Percentiles rank a stretch among this genome's conserved stretches.
phyloP scores from a whole-genome alignment of 2,329 filamentous ascomycete genomes.

The Penicillium brasilianum region DNA sequence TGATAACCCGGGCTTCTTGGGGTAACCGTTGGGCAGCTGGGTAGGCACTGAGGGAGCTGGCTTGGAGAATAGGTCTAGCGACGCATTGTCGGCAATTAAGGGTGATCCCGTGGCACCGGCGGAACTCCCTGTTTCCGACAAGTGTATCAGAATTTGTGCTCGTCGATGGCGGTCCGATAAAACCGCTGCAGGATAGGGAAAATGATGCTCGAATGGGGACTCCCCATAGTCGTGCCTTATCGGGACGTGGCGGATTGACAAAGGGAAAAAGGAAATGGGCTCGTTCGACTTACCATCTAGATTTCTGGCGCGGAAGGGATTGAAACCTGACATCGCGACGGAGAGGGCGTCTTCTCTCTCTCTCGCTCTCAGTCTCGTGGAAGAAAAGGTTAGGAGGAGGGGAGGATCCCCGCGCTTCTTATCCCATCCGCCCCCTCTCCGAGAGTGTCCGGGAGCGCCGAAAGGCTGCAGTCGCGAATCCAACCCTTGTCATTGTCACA shows the following conservation, averaged over 20 bases:
- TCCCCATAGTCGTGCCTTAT: conserved; percentile 18
- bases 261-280: conserved; percentile 5
- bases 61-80: conserved; percentile 15
- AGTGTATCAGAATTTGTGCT: conserved; percentile 13
- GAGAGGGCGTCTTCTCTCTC: conserved; percentile 18
- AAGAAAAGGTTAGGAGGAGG: conserved; percentile 25
- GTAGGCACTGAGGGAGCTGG: conserved; percentile 26
- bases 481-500: neutral
- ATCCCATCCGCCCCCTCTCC: conserved; percentile 25
- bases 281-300: conserved; percentile 36
- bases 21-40: conserved; percentile 25
- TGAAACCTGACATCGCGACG: conserved; percentile 54
- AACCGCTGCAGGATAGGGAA: neutral
- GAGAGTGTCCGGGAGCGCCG: conserved; percentile 29
- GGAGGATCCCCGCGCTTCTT: conserved; percentile 29
- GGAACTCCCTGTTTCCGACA: conserved; percentile 19
- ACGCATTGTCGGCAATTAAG: conserved; percentile 11
- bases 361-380: conserved; percentile 15
- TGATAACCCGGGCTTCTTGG: conserved; percentile 29
- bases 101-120: conserved; percentile 12
- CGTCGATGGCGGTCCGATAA: neutral
- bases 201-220: neutral
- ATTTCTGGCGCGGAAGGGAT: conserved; percentile 57
- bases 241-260: conserved; percentile 28
- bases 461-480: conserved; percentile 20